Evolutionary conservation across 371 early-diverging fungal species (phyloP).

Genomic region (Syncephalastrum contaminatum): DNA sequence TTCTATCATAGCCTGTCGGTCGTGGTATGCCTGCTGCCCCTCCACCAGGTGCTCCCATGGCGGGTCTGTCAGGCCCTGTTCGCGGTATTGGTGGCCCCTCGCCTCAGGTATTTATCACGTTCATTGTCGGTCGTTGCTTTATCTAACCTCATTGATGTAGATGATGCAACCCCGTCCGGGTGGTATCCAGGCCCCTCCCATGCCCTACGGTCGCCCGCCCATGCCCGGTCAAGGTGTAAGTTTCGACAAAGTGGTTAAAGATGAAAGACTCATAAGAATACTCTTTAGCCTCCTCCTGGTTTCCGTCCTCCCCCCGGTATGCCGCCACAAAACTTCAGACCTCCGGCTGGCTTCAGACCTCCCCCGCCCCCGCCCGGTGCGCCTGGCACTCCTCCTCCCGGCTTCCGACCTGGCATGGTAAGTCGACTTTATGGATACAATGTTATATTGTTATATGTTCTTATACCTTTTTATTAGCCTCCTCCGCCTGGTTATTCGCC

Average conservation of each 20-base stretch:
- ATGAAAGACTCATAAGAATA: neutral
- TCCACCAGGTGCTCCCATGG: constrained; percentile 51
- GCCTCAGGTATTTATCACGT: constrained; percentile 48
- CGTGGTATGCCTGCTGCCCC: constrained; percentile 87
- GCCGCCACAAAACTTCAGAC: constrained; percentile 51
- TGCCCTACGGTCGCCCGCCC: constrained; percentile 76
- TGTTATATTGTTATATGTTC: no score
- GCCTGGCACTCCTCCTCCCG: constrained; percentile 41
- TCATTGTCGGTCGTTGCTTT: constrained; percentile 3
- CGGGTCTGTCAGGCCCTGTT: constrained; percentile 85
- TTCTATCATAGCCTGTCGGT: constrained; percentile 70
- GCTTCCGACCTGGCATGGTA: constrained; percentile 44
- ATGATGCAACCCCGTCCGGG: constrained; percentile 73
- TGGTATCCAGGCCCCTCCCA: constrained; percentile 64
- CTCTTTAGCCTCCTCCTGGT: constrained; percentile 53
- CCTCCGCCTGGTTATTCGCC: constrained; percentile 16
- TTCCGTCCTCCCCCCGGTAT: constrained; percentile 64
- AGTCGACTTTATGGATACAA: constrained; percentile 19
- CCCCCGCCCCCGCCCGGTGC: constrained; percentile 36
- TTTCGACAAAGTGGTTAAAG: neutral
- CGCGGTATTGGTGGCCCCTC: constrained; percentile 94
- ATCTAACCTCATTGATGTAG: constrained; percentile 11
- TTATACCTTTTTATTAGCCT: neutral
- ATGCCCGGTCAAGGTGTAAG: constrained; percentile 37
- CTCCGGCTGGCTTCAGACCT: constrained; percentile 62